Evolutionary conservation across 78 protist genomes (phyloP), one percentile per base, ranked within the genome.

Genomic region (Emiliania huxleyi): DNA sequence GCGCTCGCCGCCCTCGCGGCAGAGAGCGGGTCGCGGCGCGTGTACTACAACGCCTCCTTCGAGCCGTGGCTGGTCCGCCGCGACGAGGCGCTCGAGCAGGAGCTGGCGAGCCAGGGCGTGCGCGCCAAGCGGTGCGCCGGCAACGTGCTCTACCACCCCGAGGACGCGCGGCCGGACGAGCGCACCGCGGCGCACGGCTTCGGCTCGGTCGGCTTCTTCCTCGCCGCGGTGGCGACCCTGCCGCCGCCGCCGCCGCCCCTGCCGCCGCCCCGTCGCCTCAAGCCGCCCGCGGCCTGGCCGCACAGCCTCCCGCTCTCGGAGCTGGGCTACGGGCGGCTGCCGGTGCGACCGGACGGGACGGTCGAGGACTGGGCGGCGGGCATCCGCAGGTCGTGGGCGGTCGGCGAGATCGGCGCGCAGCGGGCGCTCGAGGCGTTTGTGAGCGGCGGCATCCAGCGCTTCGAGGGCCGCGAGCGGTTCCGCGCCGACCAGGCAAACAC

Each of bases 361-460:
- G 49, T 55, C 40, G 44, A 55, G 48, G 91, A 87, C 91, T 87
- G 91, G 91, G 91, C 46, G 19, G 79, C 29, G 35, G 79, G 77
- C 33, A 55, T 87, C 12, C 43, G 77, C 23, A 0, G 15, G 4
- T 4, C 46, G 37, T 87, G 71, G 71, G 42, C 3, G 26, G 45
- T n/a, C 38, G 62, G 89, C 26, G 93, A 91, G 87, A 43, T 21
- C 6, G 84, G 71, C 22, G 93, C 93, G 0, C 45, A 56, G 6
- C 46, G 11, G 21, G 38, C 69, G 29, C 37, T 89, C 29, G 73
- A 55, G 12, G 40, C n/a, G 40, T 89, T 89, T 46, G 69, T 89
- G 18, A 5, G 19, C 43, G 26, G 15, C 37, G 69, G 48, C 21
- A 21, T 43, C 35, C 55, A 6, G 81, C 2, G 37, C 29, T 26